Evolutionary conservation across 495 filamentous ascomycete genomes (phyloP).

Genomic region (Lasiosphaeria miniovina): DNA sequence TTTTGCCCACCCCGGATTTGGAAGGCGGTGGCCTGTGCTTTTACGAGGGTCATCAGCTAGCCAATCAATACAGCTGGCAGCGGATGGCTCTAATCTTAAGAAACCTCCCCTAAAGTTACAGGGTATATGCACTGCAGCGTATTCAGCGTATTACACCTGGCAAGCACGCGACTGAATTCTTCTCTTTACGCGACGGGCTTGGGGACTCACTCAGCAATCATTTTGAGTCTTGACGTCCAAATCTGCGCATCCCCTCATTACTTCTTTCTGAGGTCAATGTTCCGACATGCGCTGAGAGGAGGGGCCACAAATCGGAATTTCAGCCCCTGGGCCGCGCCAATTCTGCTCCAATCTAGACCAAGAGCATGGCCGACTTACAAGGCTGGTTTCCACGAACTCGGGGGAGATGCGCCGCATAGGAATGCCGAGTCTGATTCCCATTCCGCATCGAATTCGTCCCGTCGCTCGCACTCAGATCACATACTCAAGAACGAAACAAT

Average conservation of each 20-base stretch:
- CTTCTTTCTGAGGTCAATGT: constrained; percentile 28
- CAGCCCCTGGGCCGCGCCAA: not conserved
- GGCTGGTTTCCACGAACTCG: constrained; percentile 13
- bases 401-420: not conserved
- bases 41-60: too few species aligned
- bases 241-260: too few species aligned
- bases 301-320: constrained; percentile 7
- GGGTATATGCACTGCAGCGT: too few species aligned
- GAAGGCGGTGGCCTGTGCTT: too few species aligned
- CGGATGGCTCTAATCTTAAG: too few species aligned
- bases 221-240: too few species aligned
- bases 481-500: constrained; percentile 61
- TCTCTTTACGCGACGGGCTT: too few species aligned
- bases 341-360: not conserved
- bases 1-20: not conserved
- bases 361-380: not conserved
- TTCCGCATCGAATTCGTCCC: not conserved
- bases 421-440: constrained; percentile 1
- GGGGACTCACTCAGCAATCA: too few species aligned
- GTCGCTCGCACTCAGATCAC: constrained; percentile 1
- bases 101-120: too few species aligned
- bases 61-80: too few species aligned
- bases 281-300: constrained; percentile 32
- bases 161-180: too few species aligned
- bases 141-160: too few species aligned